Evolutionary conservation across 768 basidiomycete genomes (phyloP).

Genomic region (Mycena epipterygia): DNA sequence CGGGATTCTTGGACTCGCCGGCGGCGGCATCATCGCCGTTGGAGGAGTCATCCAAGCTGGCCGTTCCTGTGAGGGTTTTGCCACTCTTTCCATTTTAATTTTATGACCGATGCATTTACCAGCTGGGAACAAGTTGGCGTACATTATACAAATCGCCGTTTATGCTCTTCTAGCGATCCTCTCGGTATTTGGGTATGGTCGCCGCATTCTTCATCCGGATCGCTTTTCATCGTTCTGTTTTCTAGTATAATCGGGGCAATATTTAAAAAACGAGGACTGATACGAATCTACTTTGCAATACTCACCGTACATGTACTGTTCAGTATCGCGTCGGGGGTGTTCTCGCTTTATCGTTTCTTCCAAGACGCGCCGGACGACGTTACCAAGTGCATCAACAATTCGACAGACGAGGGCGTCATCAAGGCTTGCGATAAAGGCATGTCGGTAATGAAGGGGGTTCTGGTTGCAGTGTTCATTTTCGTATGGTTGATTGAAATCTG

Average conservation of each 20-base stretch:
- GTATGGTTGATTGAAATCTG: slow-evolving; percentile 65
- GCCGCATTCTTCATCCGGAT: not conserved
- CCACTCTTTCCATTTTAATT: not conserved
- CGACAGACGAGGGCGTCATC: slow-evolving; percentile 44
- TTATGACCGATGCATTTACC: slow-evolving; percentile 17
- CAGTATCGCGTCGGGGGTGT: slow-evolving; percentile 59
- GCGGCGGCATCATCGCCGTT: slow-evolving; percentile 57
- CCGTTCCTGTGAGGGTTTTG: slow-evolving; percentile 39
- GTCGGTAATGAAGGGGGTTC: slow-evolving; percentile 56
- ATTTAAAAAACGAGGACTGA: slow-evolving; percentile 53
- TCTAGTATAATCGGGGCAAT: slow-evolving; percentile 60
- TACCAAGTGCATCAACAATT: slow-evolving; percentile 52
- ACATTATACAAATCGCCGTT: slow-evolving; percentile 57
- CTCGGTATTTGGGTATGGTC: slow-evolving; percentile 60
- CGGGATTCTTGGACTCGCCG: slow-evolving; percentile 58
- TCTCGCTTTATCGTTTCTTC: slow-evolving; percentile 60
- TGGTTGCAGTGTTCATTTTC: slow-evolving; percentile 57
- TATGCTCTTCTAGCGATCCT: slow-evolving; percentile 58
- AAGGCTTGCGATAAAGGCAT: slow-evolving; percentile 55
- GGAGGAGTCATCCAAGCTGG: slow-evolving; percentile 53
- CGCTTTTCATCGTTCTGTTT: not conserved
- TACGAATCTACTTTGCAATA: slow-evolving; percentile 58
- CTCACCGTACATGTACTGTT: slow-evolving; percentile 59
- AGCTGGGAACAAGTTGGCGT: slow-evolving; percentile 55
- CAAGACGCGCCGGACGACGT: slow-evolving; percentile 54